These are phyloP conservation scores for Schrenkiella parvula DNA, from an alignment of 345 rosid genomes.

Conservation along the genomic window DNA sequence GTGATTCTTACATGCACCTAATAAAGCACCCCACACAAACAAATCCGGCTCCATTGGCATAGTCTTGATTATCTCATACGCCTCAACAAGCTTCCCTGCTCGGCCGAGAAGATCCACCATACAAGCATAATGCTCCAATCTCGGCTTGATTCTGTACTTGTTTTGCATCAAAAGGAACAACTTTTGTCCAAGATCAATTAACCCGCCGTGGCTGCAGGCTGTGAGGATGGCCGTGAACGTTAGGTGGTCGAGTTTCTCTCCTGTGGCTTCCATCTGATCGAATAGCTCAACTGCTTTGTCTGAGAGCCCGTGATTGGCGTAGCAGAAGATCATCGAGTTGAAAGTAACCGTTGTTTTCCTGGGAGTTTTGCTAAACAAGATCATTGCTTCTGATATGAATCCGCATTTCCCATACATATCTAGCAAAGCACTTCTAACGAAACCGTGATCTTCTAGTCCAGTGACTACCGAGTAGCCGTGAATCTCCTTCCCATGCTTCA, in stretches of 20 bases:
- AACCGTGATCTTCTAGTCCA: constrained; percentile 60
- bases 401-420: constrained; percentile 91
- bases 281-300: constrained; percentile 66
- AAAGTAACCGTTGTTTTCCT: constrained; percentile 62
- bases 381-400: constrained; percentile 53
- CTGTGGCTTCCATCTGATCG: constrained; percentile 53
- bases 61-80: constrained; percentile 47
- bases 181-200: constrained; percentile 57
- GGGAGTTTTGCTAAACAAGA: constrained; percentile 45
- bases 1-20: constrained; percentile 81
- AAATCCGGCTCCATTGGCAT: constrained; percentile 72
- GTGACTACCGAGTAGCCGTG: constrained; percentile 60
- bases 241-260: constrained; percentile 61
- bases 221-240: constrained; percentile 75
- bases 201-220: constrained; percentile 76
- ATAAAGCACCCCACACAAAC: constrained; percentile 87
- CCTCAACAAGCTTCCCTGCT: constrained; percentile 65
- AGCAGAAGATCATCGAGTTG: constrained; percentile 87
- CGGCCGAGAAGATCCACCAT: constrained; percentile 81
- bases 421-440: constrained; percentile 67
- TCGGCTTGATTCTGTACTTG: constrained; percentile 53
- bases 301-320: constrained; percentile 71
- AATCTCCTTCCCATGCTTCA: constrained; percentile 60
- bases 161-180: constrained; percentile 66
- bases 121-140: constrained; percentile 80